Evolutionary conservation across 2,329 filamentous ascomycete species (phyloP), one percentile per base, ranked within the genome.

Genomic region (Pseudogymnoascus destructans): DNA sequence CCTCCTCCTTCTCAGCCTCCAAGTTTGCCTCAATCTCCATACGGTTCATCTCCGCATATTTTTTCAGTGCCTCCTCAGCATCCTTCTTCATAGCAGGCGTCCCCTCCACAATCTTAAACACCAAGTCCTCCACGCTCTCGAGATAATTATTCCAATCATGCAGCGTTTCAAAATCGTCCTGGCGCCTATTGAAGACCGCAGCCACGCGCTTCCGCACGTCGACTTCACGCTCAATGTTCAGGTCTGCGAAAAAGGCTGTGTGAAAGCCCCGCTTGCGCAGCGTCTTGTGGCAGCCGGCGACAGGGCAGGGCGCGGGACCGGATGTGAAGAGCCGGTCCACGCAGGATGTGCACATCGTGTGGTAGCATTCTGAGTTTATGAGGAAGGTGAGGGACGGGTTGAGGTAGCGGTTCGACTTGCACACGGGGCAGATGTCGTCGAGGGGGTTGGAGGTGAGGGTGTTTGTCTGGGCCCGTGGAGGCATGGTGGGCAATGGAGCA

Each of bases 331-430:
- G 88, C 59, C 92, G 87, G 72, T 92, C 87, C 40, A 97, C 91
- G 75, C 93, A 98, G 59, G 88, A 91, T 71, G 89, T 86, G 77
- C 93, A 98, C 89, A 98, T 97, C 65, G 89, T 89, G 77, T 98
- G 93, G 77, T 98, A 98, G 80, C 93, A 98, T 77, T 95, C 90
- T 7, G 92, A 89, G 71, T 97, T 96, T 75, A 98, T 91, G 66
- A 93, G 86, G 74, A 98, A 97, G 63, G 86, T 81, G 81, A 98
- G 91, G 74, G 90, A 86, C 61, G 84, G 85, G 76, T 96, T 96
- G 67, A 97, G 86, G 76, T 97, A 97, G 63, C 90, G 88, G 61
- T 88, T 89, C 60, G 90, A 95, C 74, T 96, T 96, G 86, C 93
- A 98, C 65, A 97, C 89, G 59, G 92, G 93, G 74, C 93, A 98